These are phyloP conservation scores for Colletotrichum scovillei DNA, from an alignment of 2,329 filamentous ascomycete species.

Conservation along the genomic window DNA sequence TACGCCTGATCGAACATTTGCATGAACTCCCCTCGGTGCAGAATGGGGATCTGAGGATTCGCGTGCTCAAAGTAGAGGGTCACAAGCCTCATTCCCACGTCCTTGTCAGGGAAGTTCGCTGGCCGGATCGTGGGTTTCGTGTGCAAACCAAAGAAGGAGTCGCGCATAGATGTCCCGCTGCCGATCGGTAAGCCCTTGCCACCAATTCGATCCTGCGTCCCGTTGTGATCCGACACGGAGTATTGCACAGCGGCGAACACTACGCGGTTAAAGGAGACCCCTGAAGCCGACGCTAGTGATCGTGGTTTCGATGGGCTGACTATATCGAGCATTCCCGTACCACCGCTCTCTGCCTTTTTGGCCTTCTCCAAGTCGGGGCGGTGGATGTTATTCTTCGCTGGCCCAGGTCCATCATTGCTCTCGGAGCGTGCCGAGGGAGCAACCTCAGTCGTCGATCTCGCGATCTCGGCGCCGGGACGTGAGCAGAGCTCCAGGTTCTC, in stretches of 20 bases:
- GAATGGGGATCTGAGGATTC: slow-evolving; percentile 93
- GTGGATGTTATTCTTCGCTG: slow-evolving; percentile 53
- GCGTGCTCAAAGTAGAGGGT: slow-evolving; percentile 95
- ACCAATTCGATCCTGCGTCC: slow-evolving; percentile 48
- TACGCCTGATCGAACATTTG: slow-evolving; percentile 88
- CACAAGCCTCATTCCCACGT: slow-evolving; percentile 78
- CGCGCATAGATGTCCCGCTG: slow-evolving; percentile 84
- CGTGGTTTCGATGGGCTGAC: slow-evolving; percentile 82
- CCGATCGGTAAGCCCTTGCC: slow-evolving; percentile 60
- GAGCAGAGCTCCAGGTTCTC: slow-evolving; percentile 75
- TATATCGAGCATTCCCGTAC: slow-evolving; percentile 75
- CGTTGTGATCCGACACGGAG: slow-evolving; percentile 72
- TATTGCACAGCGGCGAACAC: slow-evolving; percentile 93
- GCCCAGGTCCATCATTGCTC: slow-evolving; percentile 40
- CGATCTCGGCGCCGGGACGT: slow-evolving; percentile 54
- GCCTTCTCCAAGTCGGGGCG: slow-evolving; percentile 40
- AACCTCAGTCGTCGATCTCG: slow-evolving; percentile 46
- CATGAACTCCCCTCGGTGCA: slow-evolving; percentile 92
- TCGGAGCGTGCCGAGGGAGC: slow-evolving; percentile 49
- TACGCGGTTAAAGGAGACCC: slow-evolving; percentile 93
- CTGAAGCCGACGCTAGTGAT: slow-evolving; percentile 86
- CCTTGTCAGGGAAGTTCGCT: slow-evolving; percentile 83
- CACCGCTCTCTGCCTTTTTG: slow-evolving; percentile 45
- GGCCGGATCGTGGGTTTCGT: slow-evolving; percentile 89
- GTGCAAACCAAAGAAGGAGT: slow-evolving; percentile 97